Evolutionary conservation across 768 basidiomycete genomes (phyloP).

Genomic region (Calocera viscosa): DNA sequence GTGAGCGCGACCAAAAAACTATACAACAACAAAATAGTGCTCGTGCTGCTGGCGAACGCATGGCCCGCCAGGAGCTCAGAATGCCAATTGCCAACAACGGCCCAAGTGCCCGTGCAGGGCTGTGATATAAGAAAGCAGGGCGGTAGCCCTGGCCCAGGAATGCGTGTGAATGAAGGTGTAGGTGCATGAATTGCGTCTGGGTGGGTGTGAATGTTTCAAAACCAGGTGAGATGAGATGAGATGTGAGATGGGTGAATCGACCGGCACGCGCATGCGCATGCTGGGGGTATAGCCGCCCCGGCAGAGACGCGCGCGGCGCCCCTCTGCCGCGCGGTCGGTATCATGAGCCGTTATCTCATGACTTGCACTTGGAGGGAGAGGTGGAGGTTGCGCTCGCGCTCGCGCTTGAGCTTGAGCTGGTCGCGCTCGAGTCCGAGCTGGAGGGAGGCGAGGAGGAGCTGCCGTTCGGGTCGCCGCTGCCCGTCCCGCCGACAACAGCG

Average conservation of each 20-base stretch:
- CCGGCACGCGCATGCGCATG: not conserved
- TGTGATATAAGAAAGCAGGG: not conserved
- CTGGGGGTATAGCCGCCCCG: not conserved
- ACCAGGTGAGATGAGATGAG: not conserved
- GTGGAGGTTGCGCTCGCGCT: not conserved
- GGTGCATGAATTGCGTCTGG: too few relatives aligned
- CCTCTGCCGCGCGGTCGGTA: not conserved
- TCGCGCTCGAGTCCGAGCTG: not conserved
- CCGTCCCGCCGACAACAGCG: constrained; percentile 39
- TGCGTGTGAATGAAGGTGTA: not conserved
- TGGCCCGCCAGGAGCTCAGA: not conserved
- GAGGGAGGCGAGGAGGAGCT: not conserved
- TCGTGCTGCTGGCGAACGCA: too few relatives aligned
- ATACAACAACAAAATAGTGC: too few relatives aligned
- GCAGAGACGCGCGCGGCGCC: not conserved
- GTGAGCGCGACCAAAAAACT: too few relatives aligned
- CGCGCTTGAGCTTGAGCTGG: not conserved
- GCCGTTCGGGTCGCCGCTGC: not conserved
- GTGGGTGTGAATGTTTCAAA: not conserved
- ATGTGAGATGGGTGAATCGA: not conserved
- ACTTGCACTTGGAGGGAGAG: not conserved
- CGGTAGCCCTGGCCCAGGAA: not conserved
- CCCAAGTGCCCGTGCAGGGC: not conserved
- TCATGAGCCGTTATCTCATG: not conserved
- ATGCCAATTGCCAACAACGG: not conserved